Base-by-base conservation (phyloP, 23 red algal genomes). In the Cyanidiococcus yangmingshanensis region DNA sequence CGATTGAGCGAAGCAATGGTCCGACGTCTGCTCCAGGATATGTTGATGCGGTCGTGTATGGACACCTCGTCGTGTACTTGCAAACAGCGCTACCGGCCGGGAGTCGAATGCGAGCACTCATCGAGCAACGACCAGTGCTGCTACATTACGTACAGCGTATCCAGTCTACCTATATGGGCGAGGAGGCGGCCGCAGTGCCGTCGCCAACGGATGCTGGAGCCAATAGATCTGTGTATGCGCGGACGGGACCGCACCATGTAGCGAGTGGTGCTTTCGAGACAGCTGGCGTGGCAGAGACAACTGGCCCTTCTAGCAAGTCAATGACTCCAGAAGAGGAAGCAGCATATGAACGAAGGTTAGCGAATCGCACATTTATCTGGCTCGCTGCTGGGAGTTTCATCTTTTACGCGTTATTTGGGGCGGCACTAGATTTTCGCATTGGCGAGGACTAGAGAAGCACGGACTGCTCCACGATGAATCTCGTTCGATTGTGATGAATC, bases 331-430 rank as follows among this genome's bases (percentile, higher is more conserved):
- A 71, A 30, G 63, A 71, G 63, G 63, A 71, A 2, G 63, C 63
- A 71, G n/a, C 21, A 2, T 29, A 35, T 7, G 63, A 25, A 35
- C 63, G 63, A 12, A 2, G 32, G 27, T 71, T 35, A 29, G 63
- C 63, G n/a, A 71, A 71, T 35, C 63, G 63, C 63, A 35, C 63
- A 35, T 71, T 71, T 29, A 30, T 71, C 63, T 71, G 21, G 32
- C 32, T 71, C n/a, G 32, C 63, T 25, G 63, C 32, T 25, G 63
- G 63, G 16, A 71, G 63, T 30, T 71, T 71, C 32, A 35, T 71
- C 32, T 71, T 71, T 71, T 71, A 71, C 63, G 32, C 63, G 3
- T 35, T 71, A 25, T 71, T 71, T 29, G 63, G 63, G 21, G 12
- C 63, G 27, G 63, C 63, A 29, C 21, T 71, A 12, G 63, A 71